A percentile compares a stretch with the other conserved stretches of the same genome.
phyloP scores from a whole-genome alignment of 176 grass and related monocot genomes.

The Saccharum spontaneum region DNA sequence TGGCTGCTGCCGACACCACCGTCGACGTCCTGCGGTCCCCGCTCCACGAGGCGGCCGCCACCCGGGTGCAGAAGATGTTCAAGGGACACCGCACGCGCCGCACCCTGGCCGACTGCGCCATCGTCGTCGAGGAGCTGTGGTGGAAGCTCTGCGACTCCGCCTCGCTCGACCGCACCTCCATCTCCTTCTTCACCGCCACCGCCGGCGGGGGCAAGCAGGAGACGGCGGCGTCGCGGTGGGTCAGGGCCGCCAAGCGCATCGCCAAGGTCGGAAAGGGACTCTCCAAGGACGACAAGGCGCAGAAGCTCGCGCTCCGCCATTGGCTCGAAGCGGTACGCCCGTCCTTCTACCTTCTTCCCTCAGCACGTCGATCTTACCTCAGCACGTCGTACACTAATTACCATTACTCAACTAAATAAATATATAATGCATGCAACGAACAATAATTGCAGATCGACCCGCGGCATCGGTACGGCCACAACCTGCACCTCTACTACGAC shows the following conservation, averaged over 20 bases:
- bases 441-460: constrained; percentile 57
- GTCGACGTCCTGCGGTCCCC: background rate
- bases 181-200: constrained; percentile 59
- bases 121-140: constrained; percentile 78
- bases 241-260: constrained; percentile 50
- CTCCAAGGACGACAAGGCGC: constrained; percentile 74
- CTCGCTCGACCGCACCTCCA: constrained; percentile 51
- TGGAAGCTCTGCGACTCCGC: constrained; percentile 79
- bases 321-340: constrained; percentile 67
- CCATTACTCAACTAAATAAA: too few relatives aligned
- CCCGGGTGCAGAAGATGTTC: constrained; percentile 70
- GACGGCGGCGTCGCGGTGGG: constrained; percentile 55
- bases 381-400: too few relatives aligned
- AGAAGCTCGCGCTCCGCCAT: constrained; percentile 65
- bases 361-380: too few relatives aligned
- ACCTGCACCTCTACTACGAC: constrained; percentile 77
- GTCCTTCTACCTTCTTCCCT: too few relatives aligned
- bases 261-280: constrained; percentile 80
- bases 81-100: constrained; percentile 80
- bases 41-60: constrained; percentile 54
- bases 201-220: constrained; percentile 35
- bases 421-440: too few relatives aligned
- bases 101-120: constrained; percentile 72
- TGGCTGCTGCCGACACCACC: too few relatives aligned
- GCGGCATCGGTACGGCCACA: constrained; percentile 76